Evolutionary conservation across 352 stramenopile genomes (phyloP).

Genomic region (Phytophthora tentaculata): DNA sequence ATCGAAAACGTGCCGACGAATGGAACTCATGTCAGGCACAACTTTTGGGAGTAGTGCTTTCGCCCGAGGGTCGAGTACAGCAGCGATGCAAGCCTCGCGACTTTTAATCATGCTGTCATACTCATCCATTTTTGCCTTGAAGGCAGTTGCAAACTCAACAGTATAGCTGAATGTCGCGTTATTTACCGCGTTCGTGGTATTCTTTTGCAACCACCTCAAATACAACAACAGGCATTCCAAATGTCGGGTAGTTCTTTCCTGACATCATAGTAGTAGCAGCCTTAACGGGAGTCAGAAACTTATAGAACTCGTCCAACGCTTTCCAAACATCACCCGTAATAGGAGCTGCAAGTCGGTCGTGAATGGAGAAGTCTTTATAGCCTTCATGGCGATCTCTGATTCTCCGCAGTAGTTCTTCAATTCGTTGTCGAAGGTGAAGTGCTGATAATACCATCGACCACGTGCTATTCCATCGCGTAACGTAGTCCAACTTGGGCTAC

Average conservation of each 20-base stretch:
- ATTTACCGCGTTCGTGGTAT: too few species aligned
- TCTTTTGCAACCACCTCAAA: neutral
- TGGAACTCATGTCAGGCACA: too few species aligned
- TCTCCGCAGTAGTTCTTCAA: neutral
- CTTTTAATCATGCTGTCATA: too few species aligned
- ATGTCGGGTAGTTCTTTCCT: slow-evolving; percentile 2
- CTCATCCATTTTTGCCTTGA: too few species aligned
- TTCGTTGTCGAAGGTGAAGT: neutral
- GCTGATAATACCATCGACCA: neutral
- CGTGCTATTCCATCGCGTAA: neutral
- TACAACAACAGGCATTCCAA: slow-evolving; percentile 15
- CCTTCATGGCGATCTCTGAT: slow-evolving; percentile 13
- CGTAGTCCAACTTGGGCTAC: neutral
- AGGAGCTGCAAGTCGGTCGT: neutral
- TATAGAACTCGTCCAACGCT: slow-evolving; percentile 5
- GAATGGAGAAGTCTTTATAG: slow-evolving; percentile 15
- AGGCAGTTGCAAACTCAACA: too few species aligned
- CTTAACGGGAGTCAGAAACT: slow-evolving; percentile 20
- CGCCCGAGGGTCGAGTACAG: too few species aligned
- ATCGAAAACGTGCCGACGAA: too few species aligned
- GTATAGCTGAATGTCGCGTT: too few species aligned
- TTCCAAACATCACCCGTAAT: neutral
- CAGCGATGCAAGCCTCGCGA: too few species aligned
- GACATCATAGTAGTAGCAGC: too few species aligned
- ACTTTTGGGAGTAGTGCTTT: too few species aligned